phyloP scores from a whole-genome alignment of 108 stramenopile genomes.

The Mediolabrus comicus region DNA sequence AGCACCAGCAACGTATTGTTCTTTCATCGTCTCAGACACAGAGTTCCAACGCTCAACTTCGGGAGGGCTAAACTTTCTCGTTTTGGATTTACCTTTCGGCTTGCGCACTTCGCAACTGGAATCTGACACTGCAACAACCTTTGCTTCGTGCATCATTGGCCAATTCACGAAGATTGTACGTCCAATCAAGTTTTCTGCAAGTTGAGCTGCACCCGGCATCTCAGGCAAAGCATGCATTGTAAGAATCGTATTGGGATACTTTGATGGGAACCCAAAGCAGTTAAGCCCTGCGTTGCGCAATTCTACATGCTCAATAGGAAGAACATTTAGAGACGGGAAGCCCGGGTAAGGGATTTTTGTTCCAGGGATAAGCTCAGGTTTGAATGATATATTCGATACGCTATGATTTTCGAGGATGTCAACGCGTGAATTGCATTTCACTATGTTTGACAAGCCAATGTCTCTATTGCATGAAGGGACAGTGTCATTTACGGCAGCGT shows the following conservation, averaged over 20 bases:
- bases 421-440: conserved; percentile 74
- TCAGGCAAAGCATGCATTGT: conserved; percentile 71
- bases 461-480: conserved; percentile 77
- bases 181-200: conserved; percentile 80
- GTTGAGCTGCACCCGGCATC: conserved; percentile 60
- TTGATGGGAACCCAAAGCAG: conserved; percentile 86
- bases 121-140: conserved; percentile 88
- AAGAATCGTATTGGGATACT: conserved; percentile 87
- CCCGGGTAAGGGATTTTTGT: conserved; percentile 90
- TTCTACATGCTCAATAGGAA: conserved; percentile 73
- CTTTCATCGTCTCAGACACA: conserved; percentile 63
- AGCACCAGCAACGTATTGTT: conserved; percentile 75
- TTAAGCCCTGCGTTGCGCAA: conserved; percentile 72
- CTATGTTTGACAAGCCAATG: conserved; percentile 84
- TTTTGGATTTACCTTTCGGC: conserved; percentile 48
- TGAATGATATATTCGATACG: conserved; percentile 63
- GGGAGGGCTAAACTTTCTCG: conserved; percentile 29
- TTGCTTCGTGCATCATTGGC: conserved; percentile 98
- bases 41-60: conserved; percentile 64
- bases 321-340: conserved; percentile 89
- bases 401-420: conserved; percentile 63
- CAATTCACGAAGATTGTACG: conserved; percentile 93
- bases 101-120: conserved; percentile 61
- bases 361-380: conserved; percentile 80
- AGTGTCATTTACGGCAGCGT: conserved; percentile 72